phyloP scores from a whole-genome alignment of 495 filamentous ascomycete species.

The Aspergillus carlsbadensis region DNA sequence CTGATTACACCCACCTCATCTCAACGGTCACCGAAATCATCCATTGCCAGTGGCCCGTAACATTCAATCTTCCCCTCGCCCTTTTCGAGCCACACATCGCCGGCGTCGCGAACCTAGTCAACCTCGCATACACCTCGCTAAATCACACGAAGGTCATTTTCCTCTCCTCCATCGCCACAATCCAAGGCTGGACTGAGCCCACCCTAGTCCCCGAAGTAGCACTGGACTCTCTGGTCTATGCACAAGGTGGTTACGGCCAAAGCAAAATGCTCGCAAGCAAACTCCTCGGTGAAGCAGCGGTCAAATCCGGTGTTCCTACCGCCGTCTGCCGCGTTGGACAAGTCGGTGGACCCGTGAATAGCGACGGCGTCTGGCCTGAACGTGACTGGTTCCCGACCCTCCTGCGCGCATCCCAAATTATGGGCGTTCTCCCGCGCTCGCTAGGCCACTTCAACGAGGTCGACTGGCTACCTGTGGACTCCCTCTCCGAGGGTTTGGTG shows the following conservation, averaged over 20 bases:
- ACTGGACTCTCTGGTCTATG: constrained; percentile 38
- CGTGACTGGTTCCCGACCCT: constrained; percentile 56
- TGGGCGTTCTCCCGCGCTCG: constrained; percentile 3
- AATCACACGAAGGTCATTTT: constrained; percentile 48
- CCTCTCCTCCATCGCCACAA: constrained; percentile 50
- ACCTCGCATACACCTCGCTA: constrained; percentile 40
- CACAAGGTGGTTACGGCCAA: constrained; percentile 48
- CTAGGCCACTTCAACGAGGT: not conserved
- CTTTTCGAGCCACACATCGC: constrained; percentile 54
- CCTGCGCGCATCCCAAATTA: constrained; percentile 27
- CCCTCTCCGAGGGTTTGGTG: constrained; percentile 30
- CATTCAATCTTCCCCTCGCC: constrained; percentile 53
- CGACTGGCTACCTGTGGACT: constrained; percentile 44
- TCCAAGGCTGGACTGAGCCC: constrained; percentile 31
- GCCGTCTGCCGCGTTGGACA: constrained; percentile 54
- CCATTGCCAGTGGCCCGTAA: constrained; percentile 60
- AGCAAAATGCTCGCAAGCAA: constrained; percentile 51
- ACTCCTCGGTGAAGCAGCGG: constrained; percentile 44
- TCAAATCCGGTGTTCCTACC: constrained; percentile 31
- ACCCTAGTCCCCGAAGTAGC: constrained; percentile 42
- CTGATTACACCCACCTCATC: constrained; percentile 36
- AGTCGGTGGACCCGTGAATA: constrained; percentile 45
- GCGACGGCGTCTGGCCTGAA: constrained; percentile 48
- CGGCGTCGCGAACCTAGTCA: constrained; percentile 48
- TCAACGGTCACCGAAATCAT: constrained; percentile 48